These are phyloP conservation scores for Bipolaris sorokiniana DNA, from an alignment of 2,329 filamentous ascomycete genomes.

Conservation along the genomic window DNA sequence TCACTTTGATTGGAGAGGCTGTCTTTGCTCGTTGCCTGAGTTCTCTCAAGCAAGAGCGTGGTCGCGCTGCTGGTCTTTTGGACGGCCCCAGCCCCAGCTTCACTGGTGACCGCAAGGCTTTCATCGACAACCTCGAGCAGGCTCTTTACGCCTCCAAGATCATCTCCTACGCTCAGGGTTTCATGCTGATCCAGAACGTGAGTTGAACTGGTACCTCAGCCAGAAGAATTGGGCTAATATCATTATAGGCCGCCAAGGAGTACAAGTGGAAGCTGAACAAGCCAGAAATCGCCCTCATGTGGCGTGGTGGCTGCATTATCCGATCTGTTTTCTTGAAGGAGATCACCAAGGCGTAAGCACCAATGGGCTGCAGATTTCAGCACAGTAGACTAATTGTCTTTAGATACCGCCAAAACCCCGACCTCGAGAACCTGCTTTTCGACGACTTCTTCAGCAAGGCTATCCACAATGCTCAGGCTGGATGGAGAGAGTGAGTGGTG, in stretches of 20 bases:
- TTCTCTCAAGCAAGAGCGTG: conserved; percentile 91
- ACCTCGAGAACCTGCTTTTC: conserved; percentile 97
- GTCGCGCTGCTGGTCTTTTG: conserved; percentile 78
- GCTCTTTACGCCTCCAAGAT: conserved; percentile 99
- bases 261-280: conserved; percentile 99
- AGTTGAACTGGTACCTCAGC: conserved; percentile 41
- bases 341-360: conserved; percentile 80
- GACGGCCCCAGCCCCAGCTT: conserved; percentile 79
- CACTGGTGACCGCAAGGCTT: conserved; percentile 87
- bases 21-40: conserved; percentile 95
- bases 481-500: conserved; percentile 49
- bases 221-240: conserved; percentile 11
- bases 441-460: conserved; percentile 99
- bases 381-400: not conserved
- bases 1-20: conserved; percentile 96
- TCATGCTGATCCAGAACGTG: conserved; percentile 99
- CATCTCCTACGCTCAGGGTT: conserved; percentile 98
- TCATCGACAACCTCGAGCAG: conserved; percentile 97
- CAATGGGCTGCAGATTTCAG: not conserved
- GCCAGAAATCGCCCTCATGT: conserved; percentile 99
- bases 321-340: conserved; percentile 99
- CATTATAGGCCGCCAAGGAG: conserved; percentile 81
- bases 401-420: conserved; percentile 79
- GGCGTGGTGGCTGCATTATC: conserved; percentile 99
- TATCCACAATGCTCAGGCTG: conserved; percentile 87